Evolutionary conservation across 495 filamentous ascomycete genomes (phyloP), one percentile per base, ranked within the genome.

Genomic region (Astrothelium subdiscretum): DNA sequence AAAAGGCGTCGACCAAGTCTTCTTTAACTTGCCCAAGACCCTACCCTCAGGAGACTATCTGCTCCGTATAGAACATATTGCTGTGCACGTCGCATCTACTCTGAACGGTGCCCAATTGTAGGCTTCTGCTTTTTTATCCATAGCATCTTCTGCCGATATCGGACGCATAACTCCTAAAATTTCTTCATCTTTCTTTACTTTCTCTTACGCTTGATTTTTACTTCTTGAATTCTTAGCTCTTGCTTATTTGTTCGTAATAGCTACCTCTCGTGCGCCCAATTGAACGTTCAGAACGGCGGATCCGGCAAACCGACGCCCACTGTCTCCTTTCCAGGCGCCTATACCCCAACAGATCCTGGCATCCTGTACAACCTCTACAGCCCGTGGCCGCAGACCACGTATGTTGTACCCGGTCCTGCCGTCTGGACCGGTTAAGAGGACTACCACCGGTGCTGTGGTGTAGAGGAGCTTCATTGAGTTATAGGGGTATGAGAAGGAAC

Each of bases 311-410:
- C 48, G 24, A 54, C 48, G 6, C 48, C 48, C 11, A 54, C 48
- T 15, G 62, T 63, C 18, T 42, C 51, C n/a, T 59, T 63, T 32
- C 62, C 62, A 44, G 62, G 62, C 3, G 54, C 54, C 31, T 63
- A 63, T 29, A 58, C 40, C 18, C 62, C 62, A 42, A 63, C 61
- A 10, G 65, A 67, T 59, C 62, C 62, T 24, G 62, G 61, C 15
- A 57, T 65, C 15, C 58, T 64, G 24, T 54, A 63, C 32, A 63
- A 62, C 27, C 57, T 60, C 48, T 63, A 67, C 44, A 60, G 62
- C 42, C 58, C 65, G 24, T 54, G 48, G 48, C 62, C 62, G 43
- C 65, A 59, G 15, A 59, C 59, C 18, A 60, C 59, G 29, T 67
- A 67, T 32, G 58, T 54, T 54, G 32, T 62, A 2, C 65, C 65